Evolutionary conservation across 495 filamentous ascomycete genomes (phyloP).

Genomic region (Xylaria flabelliformis): DNA sequence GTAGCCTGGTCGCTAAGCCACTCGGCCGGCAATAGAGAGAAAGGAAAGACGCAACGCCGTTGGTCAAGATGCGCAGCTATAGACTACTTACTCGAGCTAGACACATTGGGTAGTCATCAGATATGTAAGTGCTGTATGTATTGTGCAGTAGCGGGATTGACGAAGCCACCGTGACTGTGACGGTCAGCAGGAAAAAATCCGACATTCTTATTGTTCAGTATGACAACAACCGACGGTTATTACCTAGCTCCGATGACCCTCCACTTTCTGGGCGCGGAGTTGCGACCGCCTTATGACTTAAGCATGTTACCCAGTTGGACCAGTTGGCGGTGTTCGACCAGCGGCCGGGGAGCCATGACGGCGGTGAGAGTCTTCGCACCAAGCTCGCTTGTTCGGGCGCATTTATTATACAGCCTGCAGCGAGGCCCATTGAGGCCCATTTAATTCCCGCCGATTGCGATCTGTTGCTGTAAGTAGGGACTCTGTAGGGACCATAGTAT

Average conservation of each 20-base stretch:
- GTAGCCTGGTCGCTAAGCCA: conserved; percentile 22
- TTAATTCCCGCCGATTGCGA: conserved; percentile 16
- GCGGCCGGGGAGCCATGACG: conserved; percentile 1
- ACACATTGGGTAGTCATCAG: conserved; percentile 17
- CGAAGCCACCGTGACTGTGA: conserved; percentile 30
- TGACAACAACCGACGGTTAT: conserved; percentile 20
- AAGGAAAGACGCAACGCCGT: conserved; percentile 4
- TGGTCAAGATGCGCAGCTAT: conserved; percentile 23
- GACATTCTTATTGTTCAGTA: conserved; percentile 29
- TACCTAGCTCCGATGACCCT: conserved; percentile 39
- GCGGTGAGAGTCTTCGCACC: conserved; percentile 23
- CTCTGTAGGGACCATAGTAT: not conserved
- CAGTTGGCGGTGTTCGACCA: conserved; percentile 23
- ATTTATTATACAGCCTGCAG: conserved; percentile 23
- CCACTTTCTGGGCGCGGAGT: conserved; percentile 25
- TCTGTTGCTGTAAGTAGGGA: not conserved
- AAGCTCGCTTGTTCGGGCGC: conserved; percentile 25
- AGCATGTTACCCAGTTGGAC: conserved; percentile 28
- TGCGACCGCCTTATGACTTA: conserved; percentile 37
- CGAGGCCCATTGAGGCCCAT: conserved; percentile 16
- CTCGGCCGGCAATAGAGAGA: not conserved
- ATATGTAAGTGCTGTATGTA: not conserved
- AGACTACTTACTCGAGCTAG: not conserved
- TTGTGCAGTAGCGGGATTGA: conserved; percentile 24
- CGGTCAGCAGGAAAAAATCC: conserved; percentile 28